Conservation (phyloP, 2,329 filamentous ascomycete species). For the Zymoseptoria ardabiliae region DNA sequence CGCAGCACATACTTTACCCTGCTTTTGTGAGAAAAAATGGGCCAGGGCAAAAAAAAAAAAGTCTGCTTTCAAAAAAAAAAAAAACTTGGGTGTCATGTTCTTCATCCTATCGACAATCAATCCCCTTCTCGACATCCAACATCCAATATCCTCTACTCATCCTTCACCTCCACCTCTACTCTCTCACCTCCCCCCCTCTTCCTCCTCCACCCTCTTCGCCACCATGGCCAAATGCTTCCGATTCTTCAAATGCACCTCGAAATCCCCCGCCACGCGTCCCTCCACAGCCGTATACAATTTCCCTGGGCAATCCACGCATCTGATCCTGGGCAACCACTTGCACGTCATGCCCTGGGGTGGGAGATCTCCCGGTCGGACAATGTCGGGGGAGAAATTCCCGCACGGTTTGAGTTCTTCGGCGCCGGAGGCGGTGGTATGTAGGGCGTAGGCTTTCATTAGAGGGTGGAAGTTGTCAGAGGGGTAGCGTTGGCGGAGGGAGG, state of each 20-base stretch:
- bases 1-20: no score
- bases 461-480: conserved; percentile 79
- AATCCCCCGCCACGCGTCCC: conserved; percentile 77
- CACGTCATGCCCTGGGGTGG: conserved; percentile 61
- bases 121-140: neutral
- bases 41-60: no score
- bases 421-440: conserved; percentile 25
- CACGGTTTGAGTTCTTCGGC: neutral
- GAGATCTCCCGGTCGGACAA: conserved; percentile 37
- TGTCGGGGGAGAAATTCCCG: neutral
- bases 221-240: conserved; percentile 51
- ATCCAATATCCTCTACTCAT: neutral
- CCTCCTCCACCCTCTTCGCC: neutral
- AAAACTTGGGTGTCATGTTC: neutral
- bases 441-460: conserved; percentile 75
- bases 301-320: conserved; percentile 85
- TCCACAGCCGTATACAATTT: conserved; percentile 91
- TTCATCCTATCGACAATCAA: neutral
- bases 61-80: no score
- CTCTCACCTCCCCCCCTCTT: neutral
- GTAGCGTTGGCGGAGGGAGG: conserved; percentile 61
- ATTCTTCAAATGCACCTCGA: conserved; percentile 87
- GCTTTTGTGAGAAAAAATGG: no score
- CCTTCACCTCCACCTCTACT: neutral
- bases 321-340: conserved; percentile 80